Evolutionary conservation across 129 eudicot species (phyloP), one percentile per base, ranked within the genome.

Genomic region (Lactuca saligna): DNA sequence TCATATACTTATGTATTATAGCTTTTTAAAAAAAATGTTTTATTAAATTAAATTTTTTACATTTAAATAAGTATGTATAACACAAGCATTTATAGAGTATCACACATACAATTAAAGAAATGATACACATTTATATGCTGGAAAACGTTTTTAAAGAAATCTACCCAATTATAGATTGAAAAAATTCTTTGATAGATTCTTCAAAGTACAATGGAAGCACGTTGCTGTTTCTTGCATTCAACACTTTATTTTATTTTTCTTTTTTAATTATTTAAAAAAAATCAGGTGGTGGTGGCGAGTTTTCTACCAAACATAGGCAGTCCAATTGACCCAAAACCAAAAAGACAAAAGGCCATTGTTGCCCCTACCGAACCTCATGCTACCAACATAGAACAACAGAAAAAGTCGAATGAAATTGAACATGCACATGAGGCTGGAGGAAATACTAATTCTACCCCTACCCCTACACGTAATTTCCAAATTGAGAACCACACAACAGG

Each of bases 231-330:
- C 29, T 25, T 25, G 29, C 29, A 25, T 25, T 25, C 29, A 25
- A 20, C 2, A 39, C 6, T 51, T 32, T 54, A 57, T 44, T 7
- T 2, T 9, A 34, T 51, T 8, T 61, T 8, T 50, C n/a, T 34
- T 34, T 61, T 61, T 38, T 57, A 17, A 57, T 72, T 17, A 25
- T 25, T 25, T 25, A 25, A 25, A 25, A 25, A 25, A 25, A 25
- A 25, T 71, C 81, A 90, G 97, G 84, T 87, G 3, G 78, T 82
- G 4, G 81, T 87, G 4, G 92, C 78, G 3, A 87, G 96, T 76
- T 88, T 88, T 66, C 72, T 88, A 63, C 86, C 87, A 0, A 59
- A 76, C 70, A 61, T 61, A 50, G 70, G 74, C 39, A 74, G 72
- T 59, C 74, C 81, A 32, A 63, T 70, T 5, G 87, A 79, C 17